These are phyloP conservation scores for Lodderomyces orthopsilosis DNA, from an alignment of 1,139 yeast species.

Conservation along the genomic window DNA sequence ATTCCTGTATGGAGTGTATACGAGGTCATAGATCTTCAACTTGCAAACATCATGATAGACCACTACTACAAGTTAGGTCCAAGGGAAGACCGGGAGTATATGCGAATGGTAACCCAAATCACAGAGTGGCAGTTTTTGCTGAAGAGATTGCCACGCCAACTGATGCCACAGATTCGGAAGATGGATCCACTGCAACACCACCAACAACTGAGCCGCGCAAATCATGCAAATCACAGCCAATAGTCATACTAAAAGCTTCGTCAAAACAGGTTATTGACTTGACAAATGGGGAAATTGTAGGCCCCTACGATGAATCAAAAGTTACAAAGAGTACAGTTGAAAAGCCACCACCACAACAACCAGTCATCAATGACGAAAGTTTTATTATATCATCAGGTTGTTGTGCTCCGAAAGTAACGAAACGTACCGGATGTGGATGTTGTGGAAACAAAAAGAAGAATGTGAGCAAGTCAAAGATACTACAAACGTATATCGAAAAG, in stretches of 20 bases:
- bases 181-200: neutral
- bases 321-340: constrained; percentile 12
- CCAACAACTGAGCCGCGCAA: neutral
- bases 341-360: constrained; percentile 23
- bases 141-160: constrained; percentile 33
- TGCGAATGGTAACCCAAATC: constrained; percentile 46
- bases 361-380: constrained; percentile 31
- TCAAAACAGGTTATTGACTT: constrained; percentile 52
- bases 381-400: constrained; percentile 37
- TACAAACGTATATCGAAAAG: constrained; percentile 34
- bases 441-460: constrained; percentile 26
- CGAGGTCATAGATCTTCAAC: constrained; percentile 89
- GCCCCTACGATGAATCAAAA: constrained; percentile 33
- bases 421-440: constrained; percentile 18
- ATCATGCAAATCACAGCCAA: constrained; percentile 25
- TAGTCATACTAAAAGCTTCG: constrained; percentile 45
- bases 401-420: constrained; percentile 21
- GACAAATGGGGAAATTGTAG: constrained; percentile 42
- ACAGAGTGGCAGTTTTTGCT: constrained; percentile 58
- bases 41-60: constrained; percentile 78
- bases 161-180: constrained; percentile 5
- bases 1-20: constrained; percentile 88
- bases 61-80: constrained; percentile 80
- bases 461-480: constrained; percentile 35
- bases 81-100: constrained; percentile 75